Base-by-base conservation (phyloP, 768 basidiomycete species). In the Paxillus rubicundulus region DNA sequence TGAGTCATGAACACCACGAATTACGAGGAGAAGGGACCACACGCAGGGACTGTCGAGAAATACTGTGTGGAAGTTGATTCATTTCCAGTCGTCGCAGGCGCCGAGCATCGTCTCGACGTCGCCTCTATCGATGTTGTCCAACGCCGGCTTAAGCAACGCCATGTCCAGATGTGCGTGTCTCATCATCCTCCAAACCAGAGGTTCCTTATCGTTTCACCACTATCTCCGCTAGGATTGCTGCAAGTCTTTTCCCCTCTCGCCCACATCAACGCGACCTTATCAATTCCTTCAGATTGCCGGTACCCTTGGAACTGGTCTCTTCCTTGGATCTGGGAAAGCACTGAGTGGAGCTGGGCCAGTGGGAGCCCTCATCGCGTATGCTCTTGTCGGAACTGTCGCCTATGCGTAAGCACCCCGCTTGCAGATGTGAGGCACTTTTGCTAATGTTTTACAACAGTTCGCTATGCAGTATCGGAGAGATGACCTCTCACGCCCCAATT, bases 401-500 rank as follows among this genome's bases (percentile, higher is more conserved):
- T 87, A 86, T 64, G 73, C 83, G 75, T 83, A 53, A 58, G 81
- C 36, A 20, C 32, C 32, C 9, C 20, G 42, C 87, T 87, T 16
- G 9, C 30, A 28, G 9, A 86, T 87, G n/a, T 9, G 64, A 74
- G 3, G 64, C 73, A 77, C 54, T 28, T 14, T 36, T 9, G 3
- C 46, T 36, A 27, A 48, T 45, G 2, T n/a, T 83, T 85, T 1
- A 27, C 8, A 10, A 17, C 46, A 82, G 81, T 5, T 80, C 83
- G 4, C 68, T 89, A 17, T 85, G 85, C 60, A 79, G 82, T 3
- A 65, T 89, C n/a, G 87, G 82, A 33, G 89, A 91, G 70, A 86
- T 90, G 87, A 85, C 87, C 18, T 82, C 84, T 4, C 82, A 82
- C 70, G 87, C 86, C 1, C 88, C 88, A 4, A 82, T 89, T 45